Evolutionary conservation across 2,329 filamentous ascomycete species (phyloP).

Genomic region (Neurospora crassa): DNA sequence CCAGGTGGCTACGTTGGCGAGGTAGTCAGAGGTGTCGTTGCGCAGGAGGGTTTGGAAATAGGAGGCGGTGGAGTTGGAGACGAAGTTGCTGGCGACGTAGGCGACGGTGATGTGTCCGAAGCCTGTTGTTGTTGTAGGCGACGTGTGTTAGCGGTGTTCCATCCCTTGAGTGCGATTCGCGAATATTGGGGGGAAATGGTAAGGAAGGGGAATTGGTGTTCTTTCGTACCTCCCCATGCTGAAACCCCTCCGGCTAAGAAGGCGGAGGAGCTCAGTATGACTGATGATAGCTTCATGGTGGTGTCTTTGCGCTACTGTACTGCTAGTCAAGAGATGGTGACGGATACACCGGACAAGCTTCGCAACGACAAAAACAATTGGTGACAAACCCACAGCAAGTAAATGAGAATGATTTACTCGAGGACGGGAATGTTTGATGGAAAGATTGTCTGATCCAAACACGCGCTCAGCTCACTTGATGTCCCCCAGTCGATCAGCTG

Average conservation of each 20-base stretch:
- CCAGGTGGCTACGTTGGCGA: constrained; percentile 57
- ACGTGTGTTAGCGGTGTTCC: not conserved
- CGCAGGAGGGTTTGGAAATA: constrained; percentile 50
- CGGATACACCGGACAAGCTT: not conserved
- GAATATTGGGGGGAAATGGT: not conserved
- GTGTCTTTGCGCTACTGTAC: not conserved
- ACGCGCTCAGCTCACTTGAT: not conserved
- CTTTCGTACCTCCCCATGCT: constrained; percentile 32
- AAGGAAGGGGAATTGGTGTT: not conserved
- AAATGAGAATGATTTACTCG: not conserved
- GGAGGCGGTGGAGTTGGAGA: constrained; percentile 42
- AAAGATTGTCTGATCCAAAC: not conserved
- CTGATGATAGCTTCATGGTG: constrained; percentile 15
- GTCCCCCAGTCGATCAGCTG: not conserved
- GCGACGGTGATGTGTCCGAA: constrained; percentile 58
- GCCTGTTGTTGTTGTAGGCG: constrained; percentile 27
- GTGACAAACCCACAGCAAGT: not conserved
- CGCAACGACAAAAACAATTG: not conserved
- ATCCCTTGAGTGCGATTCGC: not conserved
- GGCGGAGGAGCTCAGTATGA: constrained; percentile 19
- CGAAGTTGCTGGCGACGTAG: constrained; percentile 52
- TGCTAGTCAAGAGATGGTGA: not conserved
- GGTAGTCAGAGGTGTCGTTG: constrained; percentile 45
- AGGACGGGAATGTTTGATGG: not conserved
- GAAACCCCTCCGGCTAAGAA: constrained; percentile 22